A percentile compares a stretch with the other conserved stretches of the same genome.
These are phyloP conservation scores for Mucor circinelloides DNA, from an alignment of 371 early-diverging fungal genomes.

Conservation along the genomic window DNA sequence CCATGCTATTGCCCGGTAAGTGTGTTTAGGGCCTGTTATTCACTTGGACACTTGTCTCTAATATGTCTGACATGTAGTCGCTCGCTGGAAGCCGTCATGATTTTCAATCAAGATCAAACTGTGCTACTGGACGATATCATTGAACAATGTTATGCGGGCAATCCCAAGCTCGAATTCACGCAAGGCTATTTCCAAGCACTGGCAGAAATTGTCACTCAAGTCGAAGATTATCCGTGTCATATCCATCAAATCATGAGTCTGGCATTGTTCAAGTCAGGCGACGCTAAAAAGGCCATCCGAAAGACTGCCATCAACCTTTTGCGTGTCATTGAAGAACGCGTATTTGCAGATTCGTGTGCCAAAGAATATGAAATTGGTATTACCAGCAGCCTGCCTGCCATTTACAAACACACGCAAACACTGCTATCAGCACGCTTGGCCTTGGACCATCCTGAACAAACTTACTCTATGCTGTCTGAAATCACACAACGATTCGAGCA, in stretches of 20 bases:
- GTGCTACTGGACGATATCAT: constrained; percentile 69
- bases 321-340: constrained; percentile 71
- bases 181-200: constrained; percentile 79
- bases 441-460: constrained; percentile 65
- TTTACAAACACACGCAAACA: constrained; percentile 82
- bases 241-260: constrained; percentile 73
- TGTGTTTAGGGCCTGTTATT: background rate
- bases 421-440: constrained; percentile 73
- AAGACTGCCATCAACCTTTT: constrained; percentile 77
- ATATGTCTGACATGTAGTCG: constrained; percentile 31
- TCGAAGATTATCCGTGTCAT: constrained; percentile 63
- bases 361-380: constrained; percentile 74
- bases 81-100: constrained; percentile 68
- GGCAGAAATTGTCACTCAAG: constrained; percentile 63
- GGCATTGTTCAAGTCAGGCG: constrained; percentile 82
- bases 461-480: constrained; percentile 79
- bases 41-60: background rate
- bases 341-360: constrained; percentile 66
- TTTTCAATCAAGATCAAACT: constrained; percentile 69
- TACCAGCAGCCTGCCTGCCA: constrained; percentile 76
- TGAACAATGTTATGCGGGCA: constrained; percentile 76
- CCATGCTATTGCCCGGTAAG: constrained; percentile 47
- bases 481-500: constrained; percentile 76
- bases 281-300: constrained; percentile 75
- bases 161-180: constrained; percentile 61